Evolutionary conservation across 2,329 filamentous ascomycete genomes (phyloP).

Genomic region (Pseudocercospora crystallina): DNA sequence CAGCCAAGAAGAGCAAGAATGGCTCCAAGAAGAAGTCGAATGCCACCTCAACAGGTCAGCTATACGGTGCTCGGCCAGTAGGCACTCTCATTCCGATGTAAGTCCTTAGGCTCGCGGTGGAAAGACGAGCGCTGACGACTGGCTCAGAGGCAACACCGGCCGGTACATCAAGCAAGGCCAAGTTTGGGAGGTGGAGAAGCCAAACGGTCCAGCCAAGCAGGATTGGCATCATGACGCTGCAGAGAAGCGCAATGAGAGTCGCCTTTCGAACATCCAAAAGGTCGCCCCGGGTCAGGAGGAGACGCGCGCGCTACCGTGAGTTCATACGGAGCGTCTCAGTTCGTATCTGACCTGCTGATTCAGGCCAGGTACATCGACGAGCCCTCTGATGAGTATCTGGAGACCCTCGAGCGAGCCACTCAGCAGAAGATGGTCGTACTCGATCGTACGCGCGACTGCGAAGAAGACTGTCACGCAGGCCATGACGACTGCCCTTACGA

Average conservation of each 20-base stretch:
- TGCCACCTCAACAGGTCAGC: conserved; percentile 6
- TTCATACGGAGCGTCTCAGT: background rate
- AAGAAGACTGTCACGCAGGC: conserved; percentile 50
- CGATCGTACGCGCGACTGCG: conserved; percentile 47
- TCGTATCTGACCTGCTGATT: conserved; percentile 2
- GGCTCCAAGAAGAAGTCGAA: conserved; percentile 15
- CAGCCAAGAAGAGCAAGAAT: conserved; percentile 13
- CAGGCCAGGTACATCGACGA: conserved; percentile 15
- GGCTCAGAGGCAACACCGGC: background rate
- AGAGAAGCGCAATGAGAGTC: conserved; percentile 11
- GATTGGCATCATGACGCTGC: conserved; percentile 20
- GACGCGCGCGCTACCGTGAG: conserved; percentile 24
- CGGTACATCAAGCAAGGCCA: conserved; percentile 11
- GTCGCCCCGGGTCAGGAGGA: conserved; percentile 24
- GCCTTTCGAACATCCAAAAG: conserved; percentile 5
- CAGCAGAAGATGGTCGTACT: conserved; percentile 56
- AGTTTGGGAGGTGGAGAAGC: conserved; percentile 3
- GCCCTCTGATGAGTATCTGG: conserved; percentile 22
- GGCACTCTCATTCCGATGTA: conserved; percentile 12
- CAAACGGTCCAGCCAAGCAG: background rate
- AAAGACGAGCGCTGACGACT: background rate
- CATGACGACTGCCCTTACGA: conserved; percentile 50
- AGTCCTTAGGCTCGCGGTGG: background rate
- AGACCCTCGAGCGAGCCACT: conserved; percentile 23
- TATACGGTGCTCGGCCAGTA: conserved; percentile 5